Percentiles rank a stretch among this genome's conserved stretches.
Conservation (phyloP, 257 asterid genomes). For the Solanum dulcamara region DNA sequence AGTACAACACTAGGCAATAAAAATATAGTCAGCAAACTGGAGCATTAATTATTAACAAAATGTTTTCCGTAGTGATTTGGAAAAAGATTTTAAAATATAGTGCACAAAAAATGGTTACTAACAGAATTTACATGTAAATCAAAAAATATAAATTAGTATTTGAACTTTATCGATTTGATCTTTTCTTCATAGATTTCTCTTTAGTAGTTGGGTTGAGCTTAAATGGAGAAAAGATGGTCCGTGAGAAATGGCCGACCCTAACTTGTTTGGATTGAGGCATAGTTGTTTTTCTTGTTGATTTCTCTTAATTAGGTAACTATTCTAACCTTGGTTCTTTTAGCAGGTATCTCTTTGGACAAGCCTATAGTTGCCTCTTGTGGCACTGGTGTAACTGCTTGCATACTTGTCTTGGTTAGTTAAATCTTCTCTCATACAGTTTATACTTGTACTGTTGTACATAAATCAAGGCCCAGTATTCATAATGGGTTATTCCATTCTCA, state of each 20-base stretch:
- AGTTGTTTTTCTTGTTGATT: neutral
- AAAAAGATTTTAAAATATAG: neutral
- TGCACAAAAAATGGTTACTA: too few species aligned
- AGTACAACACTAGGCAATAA: neutral
- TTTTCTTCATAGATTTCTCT: neutral
- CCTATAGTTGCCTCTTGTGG: constrained; percentile 82
- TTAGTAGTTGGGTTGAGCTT: neutral
- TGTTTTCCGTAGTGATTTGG: neutral
- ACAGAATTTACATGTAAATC: neutral
- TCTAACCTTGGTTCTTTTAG: neutral
- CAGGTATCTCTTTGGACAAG: constrained; percentile 66
- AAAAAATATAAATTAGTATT: neutral
- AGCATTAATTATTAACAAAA: neutral
- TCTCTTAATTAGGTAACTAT: neutral
- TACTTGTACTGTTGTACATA: neutral
- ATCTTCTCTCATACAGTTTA: neutral
- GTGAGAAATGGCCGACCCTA: neutral
- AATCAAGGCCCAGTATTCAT: neutral
- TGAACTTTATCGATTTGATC: neutral
- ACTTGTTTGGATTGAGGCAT: too few species aligned
- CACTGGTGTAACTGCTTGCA: constrained; percentile 95
- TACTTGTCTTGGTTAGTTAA: constrained; percentile 62
- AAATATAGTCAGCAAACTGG: neutral
- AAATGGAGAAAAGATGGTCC: neutral
- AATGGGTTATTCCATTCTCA: neutral